Conservation (phyloP, 768 basidiomycete species). For the Tylopilus vinaceipallidus region DNA sequence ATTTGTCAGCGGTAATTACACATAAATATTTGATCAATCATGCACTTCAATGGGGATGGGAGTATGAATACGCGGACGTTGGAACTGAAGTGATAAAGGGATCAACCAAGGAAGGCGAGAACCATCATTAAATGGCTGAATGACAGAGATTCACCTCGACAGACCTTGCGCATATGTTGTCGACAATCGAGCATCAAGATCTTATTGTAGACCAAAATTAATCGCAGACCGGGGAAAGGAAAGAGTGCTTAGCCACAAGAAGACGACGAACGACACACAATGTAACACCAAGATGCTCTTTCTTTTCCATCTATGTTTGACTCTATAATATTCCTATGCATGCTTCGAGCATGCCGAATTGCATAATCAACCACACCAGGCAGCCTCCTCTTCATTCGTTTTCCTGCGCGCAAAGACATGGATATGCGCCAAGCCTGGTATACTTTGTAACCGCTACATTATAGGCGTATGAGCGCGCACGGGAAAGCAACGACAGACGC, state of each 20-base stretch:
- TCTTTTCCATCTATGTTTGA: conserved; percentile 7
- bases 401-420: conserved; percentile 80
- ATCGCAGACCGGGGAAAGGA: too few species aligned
- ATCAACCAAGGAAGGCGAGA: too few species aligned
- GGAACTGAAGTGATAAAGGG: too few species aligned
- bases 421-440: conserved; percentile 78
- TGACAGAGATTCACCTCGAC: too few species aligned
- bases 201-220: too few species aligned
- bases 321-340: neutral
- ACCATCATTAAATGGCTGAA: too few species aligned
- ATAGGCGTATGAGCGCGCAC: neutral
- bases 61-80: too few species aligned
- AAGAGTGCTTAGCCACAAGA: too few species aligned
- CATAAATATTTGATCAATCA: neutral
- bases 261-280: too few species aligned
- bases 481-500: neutral
- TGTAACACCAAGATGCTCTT: neutral
- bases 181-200: too few species aligned
- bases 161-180: too few species aligned
- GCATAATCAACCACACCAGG: conserved; percentile 15
- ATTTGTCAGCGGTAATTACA: neutral
- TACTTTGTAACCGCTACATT: conserved; percentile 72
- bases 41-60: neutral
- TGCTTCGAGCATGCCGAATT: too few species aligned
- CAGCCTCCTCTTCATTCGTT: conserved; percentile 18